Base-by-base conservation (phyloP, 805 yeast species). In the Teunomyces stri region DNA sequence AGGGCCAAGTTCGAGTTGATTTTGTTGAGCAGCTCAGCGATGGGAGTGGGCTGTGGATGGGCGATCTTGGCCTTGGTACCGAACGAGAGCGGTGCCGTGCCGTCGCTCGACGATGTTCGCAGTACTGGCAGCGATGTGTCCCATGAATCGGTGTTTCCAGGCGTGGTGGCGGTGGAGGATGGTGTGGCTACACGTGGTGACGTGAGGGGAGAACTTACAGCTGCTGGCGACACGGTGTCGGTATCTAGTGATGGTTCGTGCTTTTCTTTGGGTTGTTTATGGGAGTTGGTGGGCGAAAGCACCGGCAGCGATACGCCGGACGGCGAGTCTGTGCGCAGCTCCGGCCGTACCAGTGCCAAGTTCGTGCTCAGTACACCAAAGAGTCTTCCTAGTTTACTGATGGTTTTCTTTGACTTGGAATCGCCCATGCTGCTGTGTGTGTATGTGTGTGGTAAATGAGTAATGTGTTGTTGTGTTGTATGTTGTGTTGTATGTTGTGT, bases 301-400 rank as follows among this genome's bases (percentile, higher is more conserved):
- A 25, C 27, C 10, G 27, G 27, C 27, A 9, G 27, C 2, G 27
- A 4, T 1, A 25, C 27, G 10, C 10, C 7, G 4, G 47, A 25
- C 16, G 38, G 45, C n/a, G 44, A 30, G 5, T 41, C 22, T 12
- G 38, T 18, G 13, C 22, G 13, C 22, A 34, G 20, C n/a, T 31
- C 21, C 4, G 30, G 20, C 4, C 40, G 52, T 7, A 54, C 21
- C 27, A 53, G 49, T 25, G 20, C 37, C 44, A 29, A 22, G 33
- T 15, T 27, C 11, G 22, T 56, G 13, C 62, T 48, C 25, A 55
- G 59, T 16, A 57, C 59, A 16, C 65, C 65, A 44, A 61, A 60
- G 29, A 61, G 55, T 47, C 61, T 56, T 18, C 65, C 65, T 27
- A 60, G 50, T 46, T 59, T 55, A 43, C 57, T 47, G 47, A 59